These are phyloP conservation scores for Cyclospora cayetanensis DNA, from an alignment of 169 alveolate species.

Conservation along the genomic window DNA sequence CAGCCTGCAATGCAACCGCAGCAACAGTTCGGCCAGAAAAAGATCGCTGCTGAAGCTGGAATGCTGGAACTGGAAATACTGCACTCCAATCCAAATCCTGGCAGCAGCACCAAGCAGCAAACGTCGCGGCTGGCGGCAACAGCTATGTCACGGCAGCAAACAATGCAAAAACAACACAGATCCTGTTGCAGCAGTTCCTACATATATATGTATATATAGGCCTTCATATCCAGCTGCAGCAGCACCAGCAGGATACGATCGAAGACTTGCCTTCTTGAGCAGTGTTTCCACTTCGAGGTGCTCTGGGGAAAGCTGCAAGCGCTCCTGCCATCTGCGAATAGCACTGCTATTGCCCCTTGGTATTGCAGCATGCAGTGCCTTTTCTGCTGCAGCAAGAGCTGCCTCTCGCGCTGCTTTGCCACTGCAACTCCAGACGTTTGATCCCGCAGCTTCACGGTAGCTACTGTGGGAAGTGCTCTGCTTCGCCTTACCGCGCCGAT, in stretches of 20 bases:
- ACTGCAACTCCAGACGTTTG: neutral
- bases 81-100: too few species aligned
- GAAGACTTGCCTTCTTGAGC: neutral
- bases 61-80: too few species aligned
- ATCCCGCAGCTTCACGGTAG: neutral
- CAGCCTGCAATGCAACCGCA: constrained; percentile 1
- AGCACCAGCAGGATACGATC: constrained; percentile 35
- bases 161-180: too few species aligned
- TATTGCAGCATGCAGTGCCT: constrained; percentile 11
- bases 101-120: too few species aligned
- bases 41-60: too few species aligned
- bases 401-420: constrained; percentile 2
- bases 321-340: constrained; percentile 6
- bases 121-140: too few species aligned
- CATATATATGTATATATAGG: too few species aligned
- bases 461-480: neutral
- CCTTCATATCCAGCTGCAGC: constrained; percentile 13
- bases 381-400: neutral
- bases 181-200: too few species aligned
- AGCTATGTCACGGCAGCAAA: too few species aligned
- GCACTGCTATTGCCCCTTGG: constrained; percentile 23
- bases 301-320: constrained; percentile 33
- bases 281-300: constrained; percentile 5
- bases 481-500: neutral
- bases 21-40: too few species aligned